Percentiles rank a stretch among this genome's conserved stretches.
Evolutionary conservation across 2,329 filamentous ascomycete species (phyloP).

Genomic region (Trichophyton schoenleinii): DNA sequence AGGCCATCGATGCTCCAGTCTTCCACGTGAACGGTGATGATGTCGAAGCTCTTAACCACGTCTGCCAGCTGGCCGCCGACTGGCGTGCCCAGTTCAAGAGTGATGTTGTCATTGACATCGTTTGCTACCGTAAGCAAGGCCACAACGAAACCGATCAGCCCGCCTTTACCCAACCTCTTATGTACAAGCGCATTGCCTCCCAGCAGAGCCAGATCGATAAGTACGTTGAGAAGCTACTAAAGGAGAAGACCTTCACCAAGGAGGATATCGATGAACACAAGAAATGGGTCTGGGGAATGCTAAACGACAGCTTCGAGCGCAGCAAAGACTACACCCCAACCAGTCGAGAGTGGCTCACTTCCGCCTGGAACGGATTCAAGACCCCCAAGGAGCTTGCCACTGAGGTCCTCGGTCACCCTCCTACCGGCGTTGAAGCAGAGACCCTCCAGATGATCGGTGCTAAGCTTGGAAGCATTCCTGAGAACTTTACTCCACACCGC

Average conservation of each 20-base stretch:
- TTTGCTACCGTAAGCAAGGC: constrained; percentile 97
- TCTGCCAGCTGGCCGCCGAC: constrained; percentile 91
- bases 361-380: constrained; percentile 99
- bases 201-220: constrained; percentile 78
- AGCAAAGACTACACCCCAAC: constrained; percentile 96
- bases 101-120: constrained; percentile 93
- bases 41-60: constrained; percentile 95
- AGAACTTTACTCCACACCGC: constrained; percentile 78
- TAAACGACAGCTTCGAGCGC: constrained; percentile 92
- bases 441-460: constrained; percentile 70
- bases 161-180: constrained; percentile 96
- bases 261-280: constrained; percentile 98
- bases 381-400: constrained; percentile 93
- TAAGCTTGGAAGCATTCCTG: constrained; percentile 64
- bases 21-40: constrained; percentile 99
- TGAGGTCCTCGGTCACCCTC: constrained; percentile 82
- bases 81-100: constrained; percentile 98
- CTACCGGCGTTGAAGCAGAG: constrained; percentile 63
- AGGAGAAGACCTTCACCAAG: constrained; percentile 86
- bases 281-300: constrained; percentile 98
- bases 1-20: constrained; percentile 93
- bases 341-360: constrained; percentile 96
- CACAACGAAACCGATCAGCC: constrained; percentile 99
- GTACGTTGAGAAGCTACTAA: constrained; percentile 80
- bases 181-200: constrained; percentile 94